These are phyloP conservation scores for Backusella psychrophila DNA, from an alignment of 192 early-diverging fungal genomes.

Conservation along the genomic window DNA sequence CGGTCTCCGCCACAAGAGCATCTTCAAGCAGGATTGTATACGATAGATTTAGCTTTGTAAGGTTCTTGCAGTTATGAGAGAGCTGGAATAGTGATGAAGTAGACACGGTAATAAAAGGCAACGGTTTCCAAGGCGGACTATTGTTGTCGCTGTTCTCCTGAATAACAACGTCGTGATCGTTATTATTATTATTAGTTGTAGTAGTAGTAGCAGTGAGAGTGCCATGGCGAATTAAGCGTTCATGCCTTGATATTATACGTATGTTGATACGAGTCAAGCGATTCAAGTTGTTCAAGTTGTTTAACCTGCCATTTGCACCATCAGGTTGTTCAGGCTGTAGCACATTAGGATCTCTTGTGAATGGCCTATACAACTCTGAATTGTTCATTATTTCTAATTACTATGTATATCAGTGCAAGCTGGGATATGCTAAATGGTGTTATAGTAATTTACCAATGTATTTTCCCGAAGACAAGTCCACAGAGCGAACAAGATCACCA, in stretches of 20 bases:
- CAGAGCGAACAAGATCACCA: conserved; percentile 39
- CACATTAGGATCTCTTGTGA: not conserved
- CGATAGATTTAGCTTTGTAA: conserved; percentile 36
- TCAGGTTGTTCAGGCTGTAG: not conserved
- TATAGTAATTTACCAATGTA: conserved; percentile 16
- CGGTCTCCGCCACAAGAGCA: conserved; percentile 43
- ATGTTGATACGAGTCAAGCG: not conserved
- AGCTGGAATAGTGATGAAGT: conserved; percentile 47
- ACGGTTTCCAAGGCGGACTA: not conserved
- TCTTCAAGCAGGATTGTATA: conserved; percentile 33
- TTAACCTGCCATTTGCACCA: not conserved
- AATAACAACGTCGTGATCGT: not conserved
- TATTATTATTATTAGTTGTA: no score
- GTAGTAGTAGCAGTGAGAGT: no score
- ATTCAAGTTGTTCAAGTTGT: not conserved
- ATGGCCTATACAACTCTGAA: not conserved
- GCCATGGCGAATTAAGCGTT: not conserved
- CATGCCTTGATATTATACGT: not conserved
- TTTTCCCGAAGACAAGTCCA: conserved; percentile 41
- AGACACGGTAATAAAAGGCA: conserved; percentile 35
- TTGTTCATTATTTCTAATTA: conserved; percentile 11
- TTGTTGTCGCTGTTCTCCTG: not conserved
- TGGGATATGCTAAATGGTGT: not conserved
- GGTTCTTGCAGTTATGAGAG: conserved; percentile 34
- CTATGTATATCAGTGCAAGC: not conserved